A percentile compares a stretch with the other conserved stretches of the same genome.
These are phyloP conservation scores for Talaromyces marneffei DNA, from an alignment of 2,329 filamentous ascomycete species.

Conservation along the genomic window DNA sequence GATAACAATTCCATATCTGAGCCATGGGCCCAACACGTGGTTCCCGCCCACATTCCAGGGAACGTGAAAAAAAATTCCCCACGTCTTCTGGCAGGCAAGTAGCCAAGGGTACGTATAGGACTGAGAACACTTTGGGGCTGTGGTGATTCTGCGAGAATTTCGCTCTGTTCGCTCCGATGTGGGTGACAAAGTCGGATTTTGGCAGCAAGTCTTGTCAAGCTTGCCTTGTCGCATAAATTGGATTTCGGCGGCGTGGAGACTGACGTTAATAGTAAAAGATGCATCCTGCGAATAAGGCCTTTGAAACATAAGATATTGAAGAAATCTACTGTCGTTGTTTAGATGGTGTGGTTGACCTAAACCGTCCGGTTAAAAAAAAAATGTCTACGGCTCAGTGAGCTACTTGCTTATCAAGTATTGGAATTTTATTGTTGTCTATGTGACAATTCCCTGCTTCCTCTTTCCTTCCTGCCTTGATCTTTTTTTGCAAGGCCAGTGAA, in stretches of 20 bases:
- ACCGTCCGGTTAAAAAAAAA: neutral
- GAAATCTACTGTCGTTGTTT: neutral
- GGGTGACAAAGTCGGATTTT: neutral
- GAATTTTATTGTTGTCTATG: constrained; percentile 10
- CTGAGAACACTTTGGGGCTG: neutral
- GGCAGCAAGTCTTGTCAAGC: neutral
- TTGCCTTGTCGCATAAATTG: neutral
- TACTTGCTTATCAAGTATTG: constrained; percentile 4
- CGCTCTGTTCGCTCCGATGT: neutral
- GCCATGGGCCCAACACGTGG: constrained; percentile 9
- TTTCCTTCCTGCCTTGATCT: constrained; percentile 10
- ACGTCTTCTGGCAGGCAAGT: constrained; percentile 1
- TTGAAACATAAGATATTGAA: neutral
- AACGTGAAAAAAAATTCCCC: neutral
- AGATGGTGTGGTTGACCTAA: too few relatives aligned
- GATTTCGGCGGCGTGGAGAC: neutral
- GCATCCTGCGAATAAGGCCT: neutral
- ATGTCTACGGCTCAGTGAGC: neutral
- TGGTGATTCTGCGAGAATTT: neutral
- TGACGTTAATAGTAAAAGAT: neutral
- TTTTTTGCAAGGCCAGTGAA: constrained; percentile 11
- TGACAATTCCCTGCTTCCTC: constrained; percentile 10
- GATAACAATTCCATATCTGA: neutral
- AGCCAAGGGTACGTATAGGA: too few relatives aligned
- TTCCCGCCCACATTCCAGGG: constrained; percentile 10